A percentile compares a stretch with the other conserved stretches of the same genome.
Conservation (phyloP, 2,329 filamentous ascomycete genomes). For the Xylaria sp. region DNA sequence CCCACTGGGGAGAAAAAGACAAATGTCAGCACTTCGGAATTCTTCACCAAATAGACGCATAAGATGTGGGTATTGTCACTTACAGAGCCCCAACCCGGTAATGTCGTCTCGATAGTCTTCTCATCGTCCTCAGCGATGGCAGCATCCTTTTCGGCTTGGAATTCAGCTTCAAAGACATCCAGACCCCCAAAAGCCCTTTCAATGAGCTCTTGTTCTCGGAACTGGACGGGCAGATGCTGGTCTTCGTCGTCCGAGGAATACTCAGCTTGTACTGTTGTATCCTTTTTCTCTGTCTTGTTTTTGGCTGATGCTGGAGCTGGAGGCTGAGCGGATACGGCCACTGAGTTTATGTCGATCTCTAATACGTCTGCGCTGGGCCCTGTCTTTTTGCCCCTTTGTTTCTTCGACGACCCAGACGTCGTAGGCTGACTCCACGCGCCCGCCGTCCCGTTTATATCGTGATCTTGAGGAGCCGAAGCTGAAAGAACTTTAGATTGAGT, state of each 20-base stretch:
- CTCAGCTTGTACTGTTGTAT: conserved; percentile 48
- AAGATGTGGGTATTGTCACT: conserved; percentile 52
- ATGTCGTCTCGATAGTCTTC: conserved; percentile 82
- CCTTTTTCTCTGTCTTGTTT: conserved; percentile 45
- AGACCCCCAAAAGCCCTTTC: conserved; percentile 88
- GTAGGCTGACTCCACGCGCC: conserved; percentile 49
- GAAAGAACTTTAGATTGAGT: conserved; percentile 42
- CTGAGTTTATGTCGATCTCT: conserved; percentile 48
- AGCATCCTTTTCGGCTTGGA: conserved; percentile 81
- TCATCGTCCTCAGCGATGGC: conserved; percentile 75
- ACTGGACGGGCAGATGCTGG: conserved; percentile 65
- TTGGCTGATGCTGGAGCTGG: conserved; percentile 42
- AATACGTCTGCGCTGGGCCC: conserved; percentile 42
- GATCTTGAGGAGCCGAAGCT: conserved; percentile 33
- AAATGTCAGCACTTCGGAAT: conserved; percentile 12
- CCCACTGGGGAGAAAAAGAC: conserved; percentile 59
- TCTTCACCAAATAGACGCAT: neutral
- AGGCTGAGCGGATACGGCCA: conserved; percentile 41
- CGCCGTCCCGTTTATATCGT: conserved; percentile 39
- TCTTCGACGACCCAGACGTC: conserved; percentile 40
- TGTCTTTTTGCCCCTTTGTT: conserved; percentile 45
- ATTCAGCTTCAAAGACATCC: conserved; percentile 79
- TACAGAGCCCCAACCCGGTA: conserved; percentile 87
- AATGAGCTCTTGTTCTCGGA: conserved; percentile 75
- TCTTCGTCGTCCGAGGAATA: conserved; percentile 61